phyloP scores from a whole-genome alignment of 257 asterid species.

The Salvia hispanica region DNA sequence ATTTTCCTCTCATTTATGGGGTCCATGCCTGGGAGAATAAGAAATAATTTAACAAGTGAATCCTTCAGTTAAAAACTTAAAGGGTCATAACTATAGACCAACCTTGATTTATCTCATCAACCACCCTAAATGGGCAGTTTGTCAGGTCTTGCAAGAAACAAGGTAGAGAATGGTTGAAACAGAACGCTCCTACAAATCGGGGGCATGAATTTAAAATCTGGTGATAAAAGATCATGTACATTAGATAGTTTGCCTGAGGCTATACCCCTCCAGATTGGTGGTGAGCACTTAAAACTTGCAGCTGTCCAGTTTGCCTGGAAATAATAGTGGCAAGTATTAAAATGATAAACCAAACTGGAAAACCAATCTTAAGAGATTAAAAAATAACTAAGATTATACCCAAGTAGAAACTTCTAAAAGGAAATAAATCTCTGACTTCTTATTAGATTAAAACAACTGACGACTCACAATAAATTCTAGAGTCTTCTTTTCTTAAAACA shows the following conservation, averaged over 20 bases:
- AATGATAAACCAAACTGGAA: constrained; percentile 15
- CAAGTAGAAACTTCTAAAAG: constrained; percentile 11
- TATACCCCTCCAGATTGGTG: constrained; percentile 99
- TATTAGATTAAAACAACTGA: neutral
- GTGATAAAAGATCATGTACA: constrained; percentile 27
- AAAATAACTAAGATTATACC: neutral
- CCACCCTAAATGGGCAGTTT: constrained; percentile 96
- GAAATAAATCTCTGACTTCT: constrained; percentile 5
- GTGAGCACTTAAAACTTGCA: constrained; percentile 88
- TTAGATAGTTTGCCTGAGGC: constrained; percentile 25
- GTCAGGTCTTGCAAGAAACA: constrained; percentile 95
- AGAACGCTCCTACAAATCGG: constrained; percentile 73
- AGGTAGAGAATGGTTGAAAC: constrained; percentile 97
- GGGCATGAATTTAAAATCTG: constrained; percentile 31
- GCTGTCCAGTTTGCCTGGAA: constrained; percentile 85
- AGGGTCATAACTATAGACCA: constrained; percentile 30
- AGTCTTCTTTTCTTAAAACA: constrained; percentile 1
- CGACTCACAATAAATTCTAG: constrained; percentile 13
- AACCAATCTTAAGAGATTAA: constrained; percentile 1
- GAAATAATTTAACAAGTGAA: constrained; percentile 20
- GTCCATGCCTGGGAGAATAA: constrained; percentile 77
- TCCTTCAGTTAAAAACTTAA: constrained; percentile 20
- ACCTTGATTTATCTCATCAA: constrained; percentile 99
- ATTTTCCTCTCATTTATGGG: constrained; percentile 96
- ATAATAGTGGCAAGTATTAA: constrained; percentile 26